Base-by-base conservation (phyloP, 345 rosid genomes). In the Eucalyptus pauciflora region DNA sequence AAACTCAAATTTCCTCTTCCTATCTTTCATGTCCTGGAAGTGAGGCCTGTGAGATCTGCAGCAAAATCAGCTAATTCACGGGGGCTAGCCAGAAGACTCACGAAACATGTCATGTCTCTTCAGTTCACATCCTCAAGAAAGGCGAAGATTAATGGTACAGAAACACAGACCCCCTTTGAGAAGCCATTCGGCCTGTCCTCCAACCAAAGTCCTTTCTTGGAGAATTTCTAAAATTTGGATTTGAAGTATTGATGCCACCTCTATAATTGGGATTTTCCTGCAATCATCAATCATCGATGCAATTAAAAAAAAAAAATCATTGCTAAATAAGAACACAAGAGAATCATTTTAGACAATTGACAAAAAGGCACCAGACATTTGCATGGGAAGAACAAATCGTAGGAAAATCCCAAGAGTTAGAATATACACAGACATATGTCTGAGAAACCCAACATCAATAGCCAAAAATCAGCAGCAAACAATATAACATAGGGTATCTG, bases 41-140 rank as follows among this genome's bases (percentile, higher is more conserved):
- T 93, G 96, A 85, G 96, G 89, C 52, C 92, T 94, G 87, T 94
- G 93, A 89, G 90, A 90, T 90, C 99, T 93, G 92, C 92, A 93
- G 54, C 27, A 87, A 89, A 43, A 87, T 58, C 80, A 91, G 88
- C 51, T 86, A 81, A 90, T 67, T 50, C 86, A 90, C 43, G 67
- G 91, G 90, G 46, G 27, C 85, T 76, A 41, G 81, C 85, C 85
- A 20, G 43, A 41, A 76, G 13, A 20, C 85, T 76, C 27, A 41
- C 8, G 1, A 76, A 41, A 76, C 14, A 12, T 24, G 24, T 41
- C 29, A 76, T 15, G 22, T 76, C 5, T 41, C 85, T 41, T 76
- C 85, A 76, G 81, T 86, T 85, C 88, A 71, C 79, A 37, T 52
- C 24, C 15, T 43, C 22, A 56, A 50, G 50, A 37, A 51, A 88